Evolutionary conservation across 2,329 filamentous ascomycete species (phyloP), one percentile per base, ranked within the genome.

Genomic region (Coniochaeta sp.): DNA sequence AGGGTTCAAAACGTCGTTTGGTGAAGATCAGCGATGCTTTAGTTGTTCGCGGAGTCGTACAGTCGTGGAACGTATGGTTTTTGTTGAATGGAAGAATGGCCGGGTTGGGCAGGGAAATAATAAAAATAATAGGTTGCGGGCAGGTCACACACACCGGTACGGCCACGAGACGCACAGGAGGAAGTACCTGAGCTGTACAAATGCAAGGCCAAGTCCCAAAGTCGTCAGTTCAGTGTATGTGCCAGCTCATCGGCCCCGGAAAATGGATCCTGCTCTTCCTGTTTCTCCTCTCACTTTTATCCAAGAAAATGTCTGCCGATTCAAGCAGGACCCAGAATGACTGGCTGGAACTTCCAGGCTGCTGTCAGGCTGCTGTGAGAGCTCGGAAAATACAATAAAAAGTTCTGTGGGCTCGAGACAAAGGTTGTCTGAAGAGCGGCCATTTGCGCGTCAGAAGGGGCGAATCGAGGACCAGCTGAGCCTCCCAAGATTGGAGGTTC

Each of bases 371-470:
- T 52, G 22, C 26, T 28, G 24, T 9, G n/a, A 26, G 14, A 3
- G 47, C n/a, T 31, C 7, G 47, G 24, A 52, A 17, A 52, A 52
- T 16, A 28, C 31, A 52, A 52, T 26, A 52, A 57, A 34, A 57
- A 14, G 12, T 57, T 57, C 31, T 26, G 34, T 57, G 54, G 54
- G 31, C 54, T 61, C 60, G 60, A 61, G 60, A 61, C 60, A 47
- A 54, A 58, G 56, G 34, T 26, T 43, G 58, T 57, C 56, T 61
- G 54, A 61, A 61, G 57, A 56, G 34, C 47, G 44, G 56, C 40
- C 43, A 47, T 47, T 34, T 31, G 57, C 36, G 57, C 38, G 28
- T 56, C 43, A 38, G 56, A 60, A 59, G 57, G 58, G 62, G 60
- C 57, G 57, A 58, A 61, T 59, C 47, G 31, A 50, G 47, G 38